These are phyloP conservation scores for Trichophyton rubrum DNA, from an alignment of 2,329 filamentous ascomycete species.

Conservation along the genomic window DNA sequence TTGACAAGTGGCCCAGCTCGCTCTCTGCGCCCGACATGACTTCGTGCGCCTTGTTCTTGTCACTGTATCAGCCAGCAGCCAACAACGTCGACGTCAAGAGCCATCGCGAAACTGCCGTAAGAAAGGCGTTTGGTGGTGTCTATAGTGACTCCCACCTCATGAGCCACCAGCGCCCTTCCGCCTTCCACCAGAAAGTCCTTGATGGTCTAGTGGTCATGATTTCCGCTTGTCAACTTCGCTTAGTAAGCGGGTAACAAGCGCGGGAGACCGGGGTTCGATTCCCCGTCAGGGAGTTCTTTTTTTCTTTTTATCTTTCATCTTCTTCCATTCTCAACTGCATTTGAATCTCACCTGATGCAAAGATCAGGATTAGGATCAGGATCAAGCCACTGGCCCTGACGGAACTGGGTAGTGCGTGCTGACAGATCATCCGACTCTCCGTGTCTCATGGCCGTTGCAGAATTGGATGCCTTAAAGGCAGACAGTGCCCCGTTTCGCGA, in stretches of 20 bases:
- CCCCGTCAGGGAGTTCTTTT: conserved; percentile 12
- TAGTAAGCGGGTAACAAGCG: conserved; percentile 4
- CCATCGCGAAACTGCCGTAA: background rate
- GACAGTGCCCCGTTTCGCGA: too few relatives aligned
- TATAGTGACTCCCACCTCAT: background rate
- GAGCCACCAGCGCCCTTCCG: background rate
- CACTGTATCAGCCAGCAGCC: background rate
- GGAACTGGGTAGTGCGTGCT: too few relatives aligned
- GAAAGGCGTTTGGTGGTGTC: background rate
- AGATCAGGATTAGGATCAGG: too few relatives aligned
- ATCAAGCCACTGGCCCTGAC: too few relatives aligned
- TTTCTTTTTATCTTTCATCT: background rate
- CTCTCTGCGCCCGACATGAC: background rate
- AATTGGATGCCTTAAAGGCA: too few relatives aligned
- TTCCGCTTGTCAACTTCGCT: conserved; percentile 11
- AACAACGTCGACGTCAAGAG: too few relatives aligned
- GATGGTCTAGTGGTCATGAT: conserved; percentile 13
- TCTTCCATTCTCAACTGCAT: background rate
- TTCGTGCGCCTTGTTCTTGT: background rate
- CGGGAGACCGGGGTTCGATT: conserved; percentile 15
- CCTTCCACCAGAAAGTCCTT: conserved; percentile 4
- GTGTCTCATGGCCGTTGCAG: too few relatives aligned
- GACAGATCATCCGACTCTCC: too few relatives aligned
- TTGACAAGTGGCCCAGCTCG: conserved; percentile 28
- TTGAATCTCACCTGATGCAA: background rate